A percentile compares a stretch with the other conserved stretches of the same genome.
phyloP scores from a whole-genome alignment of 306 rosid species.

The Vicia villosa region DNA sequence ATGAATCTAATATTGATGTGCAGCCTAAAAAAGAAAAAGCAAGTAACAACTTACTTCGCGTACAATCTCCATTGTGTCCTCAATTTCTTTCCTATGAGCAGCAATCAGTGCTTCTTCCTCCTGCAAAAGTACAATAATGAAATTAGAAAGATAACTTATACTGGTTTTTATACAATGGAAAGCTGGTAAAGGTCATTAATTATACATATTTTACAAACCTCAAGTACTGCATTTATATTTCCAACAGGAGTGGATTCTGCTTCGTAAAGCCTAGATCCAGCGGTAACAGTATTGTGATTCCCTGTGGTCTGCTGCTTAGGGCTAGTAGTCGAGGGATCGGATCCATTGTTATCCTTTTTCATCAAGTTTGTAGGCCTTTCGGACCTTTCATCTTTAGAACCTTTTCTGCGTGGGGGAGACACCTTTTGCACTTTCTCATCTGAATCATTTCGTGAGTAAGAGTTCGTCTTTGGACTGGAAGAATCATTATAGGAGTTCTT shows the following conservation, averaged over 20 bases:
- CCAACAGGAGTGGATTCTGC: slow-evolving; percentile 61
- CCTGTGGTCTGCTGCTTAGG: slow-evolving; percentile 56
- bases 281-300: slow-evolving; percentile 43
- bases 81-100: slow-evolving; percentile 97
- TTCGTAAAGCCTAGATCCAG: slow-evolving; percentile 59
- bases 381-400: slow-evolving; percentile 69
- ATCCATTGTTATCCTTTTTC: slow-evolving; percentile 58
- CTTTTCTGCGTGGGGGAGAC: slow-evolving; percentile 82
- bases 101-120: slow-evolving; percentile 98
- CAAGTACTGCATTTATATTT: slow-evolving; percentile 82
- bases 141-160: slow-evolving; percentile 31
- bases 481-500: slow-evolving; percentile 58
- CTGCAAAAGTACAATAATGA: slow-evolving; percentile 46
- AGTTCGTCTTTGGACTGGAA: slow-evolving; percentile 57
- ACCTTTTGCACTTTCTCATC: slow-evolving; percentile 83
- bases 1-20: neutral
- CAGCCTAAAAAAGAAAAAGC: slow-evolving; percentile 13
- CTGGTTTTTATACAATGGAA: slow-evolving; percentile 14
- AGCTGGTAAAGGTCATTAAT: neutral
- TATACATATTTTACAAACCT: slow-evolving; percentile 62
- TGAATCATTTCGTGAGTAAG: slow-evolving; percentile 63
- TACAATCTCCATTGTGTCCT: slow-evolving; percentile 99
- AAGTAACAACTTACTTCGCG: slow-evolving; percentile 74
- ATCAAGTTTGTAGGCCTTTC: slow-evolving; percentile 75
- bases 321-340: slow-evolving; percentile 58